Conservation (phyloP, 140 eudicot species). For the Ambrosia hybrid region DNA sequence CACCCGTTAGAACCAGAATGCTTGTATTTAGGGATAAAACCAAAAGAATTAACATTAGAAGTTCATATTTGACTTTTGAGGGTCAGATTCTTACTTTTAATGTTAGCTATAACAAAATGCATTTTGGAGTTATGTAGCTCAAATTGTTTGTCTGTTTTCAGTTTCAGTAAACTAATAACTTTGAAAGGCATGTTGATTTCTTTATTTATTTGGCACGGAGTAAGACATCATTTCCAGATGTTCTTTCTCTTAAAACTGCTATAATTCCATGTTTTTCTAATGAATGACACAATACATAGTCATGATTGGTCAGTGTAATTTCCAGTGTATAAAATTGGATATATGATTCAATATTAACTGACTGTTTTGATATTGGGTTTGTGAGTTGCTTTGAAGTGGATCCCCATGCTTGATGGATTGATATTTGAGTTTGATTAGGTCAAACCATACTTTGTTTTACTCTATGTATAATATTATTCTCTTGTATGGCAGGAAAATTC, state of each 20-base stretch:
- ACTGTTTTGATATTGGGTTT: slow-evolving; percentile 10
- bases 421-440: slow-evolving; percentile 19
- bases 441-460: slow-evolving; percentile 14
- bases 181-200: not conserved
- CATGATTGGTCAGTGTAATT: not conserved
- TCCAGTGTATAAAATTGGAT: not conserved
- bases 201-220: slow-evolving; percentile 5
- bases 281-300: not conserved
- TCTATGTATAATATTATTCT: not conserved
- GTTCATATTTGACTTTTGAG: slow-evolving; percentile 29
- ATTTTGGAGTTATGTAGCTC: slow-evolving; percentile 10
- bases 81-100: slow-evolving; percentile 18
- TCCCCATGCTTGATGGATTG: slow-evolving; percentile 12
- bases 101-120: not conserved
- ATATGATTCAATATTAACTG: slow-evolving; percentile 1
- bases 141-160: slow-evolving; percentile 10
- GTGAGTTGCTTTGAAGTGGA: not conserved
- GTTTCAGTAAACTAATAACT: slow-evolving; percentile 3
- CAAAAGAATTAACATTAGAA: not conserved
- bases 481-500: slow-evolving; percentile 74
- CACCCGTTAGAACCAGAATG: slow-evolving; percentile 2
- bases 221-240: not conserved
- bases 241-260: not conserved
- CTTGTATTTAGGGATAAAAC: not conserved
- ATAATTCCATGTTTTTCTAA: not conserved